phyloP scores from a whole-genome alignment of 2,329 filamentous ascomycete genomes.

The Ophiocordyceps camponoti-saundersi region DNA sequence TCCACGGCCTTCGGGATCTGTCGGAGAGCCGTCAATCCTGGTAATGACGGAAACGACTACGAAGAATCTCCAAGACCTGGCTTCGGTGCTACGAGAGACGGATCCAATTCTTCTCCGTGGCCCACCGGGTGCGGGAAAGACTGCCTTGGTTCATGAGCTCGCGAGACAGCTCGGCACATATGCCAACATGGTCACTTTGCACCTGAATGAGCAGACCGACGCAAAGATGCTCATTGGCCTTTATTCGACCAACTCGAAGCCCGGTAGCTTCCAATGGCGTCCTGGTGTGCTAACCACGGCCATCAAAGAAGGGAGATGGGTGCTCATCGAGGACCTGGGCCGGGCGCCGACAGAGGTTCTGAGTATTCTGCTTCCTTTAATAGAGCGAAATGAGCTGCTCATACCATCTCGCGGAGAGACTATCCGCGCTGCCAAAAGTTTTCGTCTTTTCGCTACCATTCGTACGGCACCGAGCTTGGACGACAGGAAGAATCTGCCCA shows the following conservation, averaged over 20 bases:
- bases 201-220: slow-evolving; percentile 96
- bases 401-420: slow-evolving; percentile 80
- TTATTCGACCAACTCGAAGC: slow-evolving; percentile 76
- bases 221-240: slow-evolving; percentile 90
- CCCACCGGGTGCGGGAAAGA: slow-evolving; percentile 78
- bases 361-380: slow-evolving; percentile 78
- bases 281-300: slow-evolving; percentile 87
- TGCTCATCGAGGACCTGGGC: slow-evolving; percentile 92
- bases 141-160: slow-evolving; percentile 65
- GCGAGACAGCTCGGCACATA: slow-evolving; percentile 66
- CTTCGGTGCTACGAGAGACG: slow-evolving; percentile 44
- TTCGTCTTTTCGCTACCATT: slow-evolving; percentile 83
- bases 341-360: slow-evolving; percentile 89
- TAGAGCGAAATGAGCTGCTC: slow-evolving; percentile 79
- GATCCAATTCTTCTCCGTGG: slow-evolving; percentile 71
- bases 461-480: slow-evolving; percentile 55
- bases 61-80: slow-evolving; percentile 54
- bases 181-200: slow-evolving; percentile 74
- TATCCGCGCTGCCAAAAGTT: slow-evolving; percentile 67
- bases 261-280: slow-evolving; percentile 82
- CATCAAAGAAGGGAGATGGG: slow-evolving; percentile 86
- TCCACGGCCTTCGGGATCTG: slow-evolving; percentile 38
- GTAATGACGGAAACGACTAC: slow-evolving; percentile 58
- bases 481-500: slow-evolving; percentile 50
- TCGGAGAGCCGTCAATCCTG: slow-evolving; percentile 30